phyloP scores from a whole-genome alignment of 2,329 filamentous ascomycete genomes.

The Orbilia ellipsospora region DNA sequence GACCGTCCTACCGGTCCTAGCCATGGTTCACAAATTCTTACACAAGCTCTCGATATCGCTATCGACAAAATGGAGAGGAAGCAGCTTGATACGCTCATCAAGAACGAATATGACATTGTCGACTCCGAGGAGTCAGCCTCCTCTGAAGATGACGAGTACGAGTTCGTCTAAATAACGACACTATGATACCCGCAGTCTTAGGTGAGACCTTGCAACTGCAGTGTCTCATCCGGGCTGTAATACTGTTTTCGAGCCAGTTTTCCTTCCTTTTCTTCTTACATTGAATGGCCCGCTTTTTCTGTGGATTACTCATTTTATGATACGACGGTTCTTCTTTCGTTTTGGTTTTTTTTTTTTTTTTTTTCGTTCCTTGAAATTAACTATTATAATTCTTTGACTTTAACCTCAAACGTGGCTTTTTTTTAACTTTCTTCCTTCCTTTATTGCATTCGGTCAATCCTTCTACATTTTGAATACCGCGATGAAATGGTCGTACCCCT shows the following conservation, averaged over 20 bases:
- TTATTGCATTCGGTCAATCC: slow-evolving; percentile 18
- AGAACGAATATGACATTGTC: slow-evolving; percentile 59
- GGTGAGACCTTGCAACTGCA: not conserved
- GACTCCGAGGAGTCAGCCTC: slow-evolving; percentile 55
- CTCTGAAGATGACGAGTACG: slow-evolving; percentile 53
- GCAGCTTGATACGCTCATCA: slow-evolving; percentile 59
- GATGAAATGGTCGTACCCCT: not conserved
- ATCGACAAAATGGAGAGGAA: slow-evolving; percentile 59
- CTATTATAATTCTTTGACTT: not conserved
- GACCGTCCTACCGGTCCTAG: slow-evolving; percentile 56
- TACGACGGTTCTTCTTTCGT: slow-evolving; percentile 2
- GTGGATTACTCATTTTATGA: slow-evolving; percentile 14
- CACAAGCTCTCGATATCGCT: slow-evolving; percentile 57
- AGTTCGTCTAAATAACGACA: slow-evolving; percentile 40
- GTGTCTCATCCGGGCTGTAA: not conserved
- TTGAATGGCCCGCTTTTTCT: not conserved
- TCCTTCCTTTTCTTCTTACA: not conserved
- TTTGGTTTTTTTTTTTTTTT: not conserved
- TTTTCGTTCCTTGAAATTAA: not conserved
- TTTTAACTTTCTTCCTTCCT: slow-evolving; percentile 26
- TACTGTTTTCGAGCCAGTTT: slow-evolving; percentile 26
- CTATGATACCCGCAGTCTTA: slow-evolving; percentile 2
- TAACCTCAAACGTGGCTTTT: not conserved
- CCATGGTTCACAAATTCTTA: slow-evolving; percentile 56
- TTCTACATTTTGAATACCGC: not conserved